phyloP scores from a whole-genome alignment of 2,329 filamentous ascomycete species.

The Curvularia hawaiiensis region DNA sequence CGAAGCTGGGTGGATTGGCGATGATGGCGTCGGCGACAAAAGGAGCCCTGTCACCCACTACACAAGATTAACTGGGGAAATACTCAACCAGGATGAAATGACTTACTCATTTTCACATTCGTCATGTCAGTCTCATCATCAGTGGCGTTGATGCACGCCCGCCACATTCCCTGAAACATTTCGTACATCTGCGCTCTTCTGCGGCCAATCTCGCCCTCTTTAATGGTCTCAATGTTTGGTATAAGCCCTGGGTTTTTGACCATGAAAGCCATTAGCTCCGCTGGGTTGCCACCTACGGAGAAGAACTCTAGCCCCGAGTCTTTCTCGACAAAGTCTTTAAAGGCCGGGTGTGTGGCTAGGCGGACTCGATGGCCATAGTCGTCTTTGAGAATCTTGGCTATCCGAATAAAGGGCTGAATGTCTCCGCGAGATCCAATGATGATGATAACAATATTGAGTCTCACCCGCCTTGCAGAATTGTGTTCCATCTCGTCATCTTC shows the following conservation, averaged over 20 bases:
- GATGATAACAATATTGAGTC: slow-evolving; percentile 80
- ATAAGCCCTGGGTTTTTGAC: slow-evolving; percentile 82
- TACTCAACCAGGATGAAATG: too few relatives aligned
- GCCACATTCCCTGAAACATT: slow-evolving; percentile 85
- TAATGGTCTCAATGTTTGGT: slow-evolving; percentile 73
- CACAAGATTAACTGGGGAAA: slow-evolving; percentile 11
- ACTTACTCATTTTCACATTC: slow-evolving; percentile 63
- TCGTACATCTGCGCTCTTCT: slow-evolving; percentile 74
- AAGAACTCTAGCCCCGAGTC: slow-evolving; percentile 80
- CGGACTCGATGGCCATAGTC: slow-evolving; percentile 75
- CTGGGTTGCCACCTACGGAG: slow-evolving; percentile 77
- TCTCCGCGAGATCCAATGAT: slow-evolving; percentile 82
- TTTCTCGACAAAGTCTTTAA: slow-evolving; percentile 75
- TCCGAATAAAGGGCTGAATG: slow-evolving; percentile 77
- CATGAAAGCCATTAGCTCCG: slow-evolving; percentile 87
- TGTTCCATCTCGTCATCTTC: slow-evolving; percentile 45
- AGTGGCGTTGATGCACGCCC: slow-evolving; percentile 74
- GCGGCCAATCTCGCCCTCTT: slow-evolving; percentile 72
- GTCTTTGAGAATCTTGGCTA: slow-evolving; percentile 74
- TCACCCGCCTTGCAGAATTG: slow-evolving; percentile 48
- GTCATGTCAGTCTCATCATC: slow-evolving; percentile 68
- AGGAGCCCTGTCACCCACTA: slow-evolving; percentile 64
- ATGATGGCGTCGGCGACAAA: slow-evolving; percentile 87
- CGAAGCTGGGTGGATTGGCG: slow-evolving; percentile 79
- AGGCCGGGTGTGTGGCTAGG: slow-evolving; percentile 78